Base-by-base conservation (phyloP, 2,329 filamentous ascomycete species). In the Diaporthe eres region DNA sequence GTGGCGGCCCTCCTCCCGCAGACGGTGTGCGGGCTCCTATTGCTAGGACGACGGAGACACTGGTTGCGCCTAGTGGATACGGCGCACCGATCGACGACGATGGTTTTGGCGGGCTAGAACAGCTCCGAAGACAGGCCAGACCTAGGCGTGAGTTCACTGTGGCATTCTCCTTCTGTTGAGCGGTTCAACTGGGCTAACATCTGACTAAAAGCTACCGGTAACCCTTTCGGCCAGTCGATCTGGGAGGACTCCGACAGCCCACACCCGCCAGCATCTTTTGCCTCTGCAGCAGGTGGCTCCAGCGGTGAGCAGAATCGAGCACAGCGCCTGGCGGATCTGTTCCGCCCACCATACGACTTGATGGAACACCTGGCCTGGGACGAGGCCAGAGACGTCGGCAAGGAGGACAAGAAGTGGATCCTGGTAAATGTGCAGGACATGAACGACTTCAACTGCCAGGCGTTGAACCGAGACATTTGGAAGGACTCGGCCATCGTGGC, bases 391-490 rank as follows among this genome's bases (percentile, higher is more conserved):
- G 91, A 96, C 22, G 89, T 95, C 80, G 97, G 96, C 76, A 98
- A 97, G 82, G 94, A 95, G 61, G 90, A 93, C 39, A 92, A 95
- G 87, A 98, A 98, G 84, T 99, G 97, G 97, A 90, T 99, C 65
- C 85, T 99, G 79, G 95, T 98, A 77, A 98, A 99, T 82, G 92
- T 99, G 22, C 97, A 99, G 84, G 96, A 99, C 82, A 92, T 94
- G 78, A 94, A 94, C 49, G 93, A 98, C 81, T 99, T 99, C 83
- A 94, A 97, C 84, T 99, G 97, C 84, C 97, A 99, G 83, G 90
- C 94, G 3, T 87, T 99, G 25, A 99, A 99, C 82, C 91, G 97
- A 60, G 97, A 99, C 82, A 92, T 98, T 72, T 99, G 97, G 97
- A 98, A 98, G 85, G 94, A 98, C 79, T 84, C 90, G 25, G 90